These are phyloP conservation scores for Cyclostephanos invisitatus DNA, from an alignment of 108 stramenopile species.

Conservation along the genomic window DNA sequence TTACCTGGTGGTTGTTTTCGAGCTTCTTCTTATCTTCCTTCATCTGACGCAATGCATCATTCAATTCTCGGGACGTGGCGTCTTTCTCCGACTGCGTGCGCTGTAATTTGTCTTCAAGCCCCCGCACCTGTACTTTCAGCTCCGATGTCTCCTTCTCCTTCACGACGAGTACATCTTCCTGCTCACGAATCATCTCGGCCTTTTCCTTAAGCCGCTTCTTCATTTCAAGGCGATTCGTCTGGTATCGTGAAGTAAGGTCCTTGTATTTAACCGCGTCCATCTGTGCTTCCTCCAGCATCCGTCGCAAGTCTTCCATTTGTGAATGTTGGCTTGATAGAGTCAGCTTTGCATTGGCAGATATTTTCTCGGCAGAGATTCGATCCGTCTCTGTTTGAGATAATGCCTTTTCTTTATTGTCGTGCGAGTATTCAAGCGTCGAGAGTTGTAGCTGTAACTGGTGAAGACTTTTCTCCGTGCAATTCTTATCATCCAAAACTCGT, in stretches of 20 bases:
- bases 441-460: conserved; percentile 44
- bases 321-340: conserved; percentile 39
- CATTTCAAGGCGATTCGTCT: conserved; percentile 45
- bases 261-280: conserved; percentile 38
- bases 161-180: conserved; percentile 29
- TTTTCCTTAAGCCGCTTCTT: conserved; percentile 52
- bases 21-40: conserved; percentile 36
- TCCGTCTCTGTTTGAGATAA: conserved; percentile 39
- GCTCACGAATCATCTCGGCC: conserved; percentile 37
- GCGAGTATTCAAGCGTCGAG: conserved; percentile 39
- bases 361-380: conserved; percentile 34
- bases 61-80: conserved; percentile 20
- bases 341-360: conserved; percentile 42
- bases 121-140: conserved; percentile 17
- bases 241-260: conserved; percentile 47
- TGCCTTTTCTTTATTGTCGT: conserved; percentile 27
- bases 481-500: conserved; percentile 29
- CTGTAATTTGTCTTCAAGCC: conserved; percentile 13
- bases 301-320: conserved; percentile 42
- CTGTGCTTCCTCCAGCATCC: conserved; percentile 37
- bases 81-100: conserved; percentile 27
- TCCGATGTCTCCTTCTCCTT: conserved; percentile 39
- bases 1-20: conserved; percentile 54
- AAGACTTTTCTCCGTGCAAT: conserved; percentile 37
- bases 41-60: conserved; percentile 16